Evolutionary conservation across 257 asterid genomes (phyloP), one percentile per base, ranked within the genome.

Genomic region (Jaltomata sinuosa): DNA sequence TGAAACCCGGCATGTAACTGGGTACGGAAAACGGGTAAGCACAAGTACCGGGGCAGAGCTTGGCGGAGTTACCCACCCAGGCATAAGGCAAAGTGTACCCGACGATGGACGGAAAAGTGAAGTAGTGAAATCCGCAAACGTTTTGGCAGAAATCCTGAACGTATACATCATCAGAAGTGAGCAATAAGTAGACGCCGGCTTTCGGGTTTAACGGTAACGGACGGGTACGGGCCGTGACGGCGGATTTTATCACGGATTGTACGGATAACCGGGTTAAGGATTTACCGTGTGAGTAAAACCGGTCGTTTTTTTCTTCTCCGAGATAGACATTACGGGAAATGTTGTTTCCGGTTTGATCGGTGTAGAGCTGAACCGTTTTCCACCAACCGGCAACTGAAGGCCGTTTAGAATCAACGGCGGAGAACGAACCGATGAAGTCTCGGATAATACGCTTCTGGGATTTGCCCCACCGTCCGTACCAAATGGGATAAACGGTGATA

Each of bases 71-170:
- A 1, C 99, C 99, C 40, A 94, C 90, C 99, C 99, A 95, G 21
- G 99, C 98, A 92, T 91, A 95, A 77, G 99, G 98, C 5, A 95
- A 92, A 80, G 99, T 94, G 87, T 95, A 92, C 12, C 99, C 99
- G 3, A 95, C 97, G 11, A 95, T 93, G 1, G 99, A 95, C 1
- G 99, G 98, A 85, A 91, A 95, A 1, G 97, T 94, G 88, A 95
- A 95, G 88, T 94, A 91, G 32, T 95, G 99, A 54, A 94, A 95
- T 0, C 99, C 99, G 21, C 99, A 95, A 0, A 91, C 89, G 18
- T 89, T 89, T 86, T 88, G 87, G 90, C 98, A 95, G 86, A 95
- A 95, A 61, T 94, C 92, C 57, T 92, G 92, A 3, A 94, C 94
- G 90, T 87, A 89, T 47, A 94, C 98, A 85, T 95, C 98, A 0